Percentiles rank a stretch among this genome's conserved stretches.
These are phyloP conservation scores for Saksenaea vasiformis DNA, from an alignment of 371 early-diverging fungal genomes.

Conservation along the genomic window DNA sequence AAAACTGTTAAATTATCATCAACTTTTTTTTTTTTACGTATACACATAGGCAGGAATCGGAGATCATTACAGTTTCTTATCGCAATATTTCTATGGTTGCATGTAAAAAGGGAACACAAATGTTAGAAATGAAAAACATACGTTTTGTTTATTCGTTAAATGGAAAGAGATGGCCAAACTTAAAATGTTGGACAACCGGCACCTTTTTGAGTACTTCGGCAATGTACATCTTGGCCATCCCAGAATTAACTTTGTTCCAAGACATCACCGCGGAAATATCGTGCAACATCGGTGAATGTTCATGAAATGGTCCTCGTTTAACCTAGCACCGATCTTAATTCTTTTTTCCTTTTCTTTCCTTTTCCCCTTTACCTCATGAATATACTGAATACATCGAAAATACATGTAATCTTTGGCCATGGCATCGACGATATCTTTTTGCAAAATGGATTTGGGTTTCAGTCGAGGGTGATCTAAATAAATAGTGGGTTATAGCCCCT, in stretches of 20 bases:
- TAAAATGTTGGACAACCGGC: slow-evolving; percentile 98
- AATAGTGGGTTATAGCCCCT: neutral
- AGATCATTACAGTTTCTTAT: neutral
- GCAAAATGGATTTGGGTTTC: slow-evolving; percentile 75
- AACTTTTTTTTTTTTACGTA: neutral
- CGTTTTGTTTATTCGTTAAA: slow-evolving; percentile 17
- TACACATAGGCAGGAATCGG: neutral
- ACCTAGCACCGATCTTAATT: slow-evolving; percentile 32
- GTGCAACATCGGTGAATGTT: slow-evolving; percentile 93
- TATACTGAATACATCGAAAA: slow-evolving; percentile 83
- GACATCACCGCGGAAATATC: slow-evolving; percentile 87
- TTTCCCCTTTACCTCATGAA: slow-evolving; percentile 56
- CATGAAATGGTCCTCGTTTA: slow-evolving; percentile 67
- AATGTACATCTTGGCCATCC: slow-evolving; percentile 96
- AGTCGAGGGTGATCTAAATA: slow-evolving; percentile 56
- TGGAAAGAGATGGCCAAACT: slow-evolving; percentile 79
- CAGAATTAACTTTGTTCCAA: slow-evolving; percentile 93
- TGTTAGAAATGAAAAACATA: neutral
- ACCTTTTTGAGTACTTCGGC: slow-evolving; percentile 95
- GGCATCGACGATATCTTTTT: slow-evolving; percentile 66
- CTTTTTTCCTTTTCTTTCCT: neutral
- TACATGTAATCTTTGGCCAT: slow-evolving; percentile 85
- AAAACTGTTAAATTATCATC: neutral
- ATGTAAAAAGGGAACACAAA: neutral
- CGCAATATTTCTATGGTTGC: neutral